Evolutionary conservation across 495 filamentous ascomycete genomes (phyloP).

Genomic region (Parmelia sp.): DNA sequence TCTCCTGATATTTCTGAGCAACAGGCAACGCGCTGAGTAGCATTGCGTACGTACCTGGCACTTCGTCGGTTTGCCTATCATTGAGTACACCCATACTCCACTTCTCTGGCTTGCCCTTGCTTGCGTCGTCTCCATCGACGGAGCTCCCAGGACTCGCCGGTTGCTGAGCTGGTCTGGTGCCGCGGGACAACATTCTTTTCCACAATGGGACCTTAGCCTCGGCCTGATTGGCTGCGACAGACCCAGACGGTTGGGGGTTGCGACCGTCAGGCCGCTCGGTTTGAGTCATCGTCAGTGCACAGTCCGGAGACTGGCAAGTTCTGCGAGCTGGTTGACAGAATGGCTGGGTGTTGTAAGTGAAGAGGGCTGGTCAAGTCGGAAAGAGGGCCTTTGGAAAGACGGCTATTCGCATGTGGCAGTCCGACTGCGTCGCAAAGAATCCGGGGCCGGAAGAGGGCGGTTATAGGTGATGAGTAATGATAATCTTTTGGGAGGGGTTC

Average conservation of each 20-base stretch:
- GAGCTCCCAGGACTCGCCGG: conserved; percentile 11
- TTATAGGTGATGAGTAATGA: neutral
- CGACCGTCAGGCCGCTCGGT: neutral
- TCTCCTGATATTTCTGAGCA: neutral
- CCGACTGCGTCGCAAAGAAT: conserved; percentile 2
- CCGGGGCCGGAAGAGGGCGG: neutral
- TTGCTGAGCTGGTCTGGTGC: neutral
- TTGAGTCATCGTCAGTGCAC: neutral
- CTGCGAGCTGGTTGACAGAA: neutral
- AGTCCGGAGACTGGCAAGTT: neutral
- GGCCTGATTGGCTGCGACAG: neutral
- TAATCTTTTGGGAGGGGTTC: neutral
- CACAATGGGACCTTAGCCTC: conserved; percentile 9
- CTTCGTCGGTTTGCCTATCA: conserved; percentile 77
- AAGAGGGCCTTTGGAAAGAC: neutral
- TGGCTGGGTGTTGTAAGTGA: neutral
- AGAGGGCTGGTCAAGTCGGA: neutral
- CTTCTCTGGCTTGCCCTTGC: conserved; percentile 33
- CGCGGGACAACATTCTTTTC: conserved; percentile 13
- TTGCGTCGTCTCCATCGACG: conserved; percentile 17
- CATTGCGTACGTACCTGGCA: conserved; percentile 61
- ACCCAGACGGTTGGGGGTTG: neutral
- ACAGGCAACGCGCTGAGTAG: neutral
- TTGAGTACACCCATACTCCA: conserved; percentile 83
- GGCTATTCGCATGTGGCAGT: neutral